phyloP scores from a whole-genome alignment of 768 basidiomycete species.

The Russula lepida region DNA sequence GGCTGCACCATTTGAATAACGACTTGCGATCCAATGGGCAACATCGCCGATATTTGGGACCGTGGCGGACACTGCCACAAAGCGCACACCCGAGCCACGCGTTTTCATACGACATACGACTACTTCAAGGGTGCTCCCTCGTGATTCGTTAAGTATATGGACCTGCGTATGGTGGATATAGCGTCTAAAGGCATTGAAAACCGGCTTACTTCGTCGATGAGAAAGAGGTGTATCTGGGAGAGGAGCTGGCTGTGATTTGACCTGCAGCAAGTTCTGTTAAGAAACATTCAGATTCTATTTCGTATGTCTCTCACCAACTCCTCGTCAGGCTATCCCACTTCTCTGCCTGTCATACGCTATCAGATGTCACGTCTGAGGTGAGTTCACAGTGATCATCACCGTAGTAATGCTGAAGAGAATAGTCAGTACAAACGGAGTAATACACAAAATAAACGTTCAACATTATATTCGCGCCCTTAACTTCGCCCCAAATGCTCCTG shows the following conservation, averaged over 20 bases:
- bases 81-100: slow-evolving; percentile 60
- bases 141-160: slow-evolving; percentile 82
- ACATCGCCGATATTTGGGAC: slow-evolving; percentile 91
- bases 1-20: slow-evolving; percentile 39
- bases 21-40: slow-evolving; percentile 72
- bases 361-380: background rate
- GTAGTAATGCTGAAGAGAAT: slow-evolving; percentile 56
- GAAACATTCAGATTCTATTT: background rate
- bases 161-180: slow-evolving; percentile 43
- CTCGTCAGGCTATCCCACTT: slow-evolving; percentile 95
- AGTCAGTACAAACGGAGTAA: background rate
- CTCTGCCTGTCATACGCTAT: slow-evolving; percentile 54
- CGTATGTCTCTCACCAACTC: slow-evolving; percentile 49
- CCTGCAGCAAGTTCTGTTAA: slow-evolving; percentile 31
- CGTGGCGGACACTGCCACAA: slow-evolving; percentile 87
- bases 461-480: slow-evolving; percentile 75
- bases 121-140: slow-evolving; percentile 91
- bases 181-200: background rate
- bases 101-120: slow-evolving; percentile 90
- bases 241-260: slow-evolving; percentile 56
- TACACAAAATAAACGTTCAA: slow-evolving; percentile 28
- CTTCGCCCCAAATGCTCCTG: slow-evolving; percentile 60
- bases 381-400: slow-evolving; percentile 31
- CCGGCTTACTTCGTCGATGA: slow-evolving; percentile 76
- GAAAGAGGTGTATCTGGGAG: slow-evolving; percentile 65